Conservation (phyloP, 768 basidiomycete species). For the Pulveroboletus frians region DNA sequence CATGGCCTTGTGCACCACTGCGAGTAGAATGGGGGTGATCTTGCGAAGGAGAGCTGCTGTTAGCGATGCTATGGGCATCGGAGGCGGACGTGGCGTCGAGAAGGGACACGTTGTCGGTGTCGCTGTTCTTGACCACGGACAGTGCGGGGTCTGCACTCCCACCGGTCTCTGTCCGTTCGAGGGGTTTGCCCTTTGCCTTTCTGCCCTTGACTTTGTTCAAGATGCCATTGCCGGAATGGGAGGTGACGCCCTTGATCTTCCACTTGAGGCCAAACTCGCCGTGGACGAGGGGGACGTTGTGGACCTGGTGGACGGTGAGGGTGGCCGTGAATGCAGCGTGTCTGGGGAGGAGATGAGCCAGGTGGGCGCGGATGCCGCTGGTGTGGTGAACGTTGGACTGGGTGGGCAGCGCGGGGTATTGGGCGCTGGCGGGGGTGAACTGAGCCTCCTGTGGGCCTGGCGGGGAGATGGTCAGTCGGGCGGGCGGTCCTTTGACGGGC, state of each 20-base stretch:
- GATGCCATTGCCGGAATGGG: conserved; percentile 38
- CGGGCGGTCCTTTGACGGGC: not conserved
- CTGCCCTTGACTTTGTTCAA: conserved; percentile 36
- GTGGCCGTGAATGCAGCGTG: conserved; percentile 63
- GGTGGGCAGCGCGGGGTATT: conserved; percentile 4
- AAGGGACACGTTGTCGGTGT: conserved; percentile 23
- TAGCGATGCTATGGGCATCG: conserved; percentile 25
- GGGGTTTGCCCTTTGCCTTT: conserved; percentile 13
- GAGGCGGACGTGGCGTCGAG: conserved; percentile 23
- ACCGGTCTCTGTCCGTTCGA: not conserved
- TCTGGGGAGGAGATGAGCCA: conserved; percentile 56
- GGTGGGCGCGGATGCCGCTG: conserved; percentile 46
- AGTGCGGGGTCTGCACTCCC: not conserved
- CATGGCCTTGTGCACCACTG: not conserved
- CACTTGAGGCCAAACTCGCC: conserved; percentile 69
- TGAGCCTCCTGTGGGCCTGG: not conserved
- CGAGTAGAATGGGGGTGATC: conserved; percentile 7
- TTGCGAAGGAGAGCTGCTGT: conserved; percentile 24
- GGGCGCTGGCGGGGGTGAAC: not conserved
- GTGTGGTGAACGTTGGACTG: not conserved
- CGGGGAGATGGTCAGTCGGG: not conserved
- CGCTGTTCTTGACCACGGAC: conserved; percentile 14
- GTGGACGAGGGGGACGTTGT: conserved; percentile 64
- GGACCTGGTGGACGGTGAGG: conserved; percentile 60
- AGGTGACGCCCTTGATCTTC: conserved; percentile 60